A percentile compares a stretch with the other conserved stretches of the same genome.
phyloP scores from a whole-genome alignment of 2,329 filamentous ascomycete species.

The Ploettnerulaceae sp. region DNA sequence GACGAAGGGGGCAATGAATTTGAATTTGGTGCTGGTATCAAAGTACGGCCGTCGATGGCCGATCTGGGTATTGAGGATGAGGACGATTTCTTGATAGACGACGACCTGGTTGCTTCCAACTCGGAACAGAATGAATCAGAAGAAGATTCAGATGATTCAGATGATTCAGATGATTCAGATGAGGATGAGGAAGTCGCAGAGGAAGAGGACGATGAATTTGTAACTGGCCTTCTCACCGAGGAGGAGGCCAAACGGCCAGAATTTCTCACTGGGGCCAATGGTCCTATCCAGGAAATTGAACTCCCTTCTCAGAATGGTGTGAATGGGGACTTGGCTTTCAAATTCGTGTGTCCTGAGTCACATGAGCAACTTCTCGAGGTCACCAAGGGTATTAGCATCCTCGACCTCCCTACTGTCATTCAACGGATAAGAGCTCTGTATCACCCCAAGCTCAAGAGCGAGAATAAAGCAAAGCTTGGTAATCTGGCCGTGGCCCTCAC shows the following conservation, averaged over 20 bases:
- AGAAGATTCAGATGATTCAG: conserved; percentile 46
- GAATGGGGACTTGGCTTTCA: conserved; percentile 65
- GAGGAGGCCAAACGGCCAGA: conserved; percentile 50
- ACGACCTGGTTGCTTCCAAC: conserved; percentile 78
- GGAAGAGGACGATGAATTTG: conserved; percentile 64
- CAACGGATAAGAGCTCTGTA: conserved; percentile 90
- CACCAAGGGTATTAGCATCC: conserved; percentile 53
- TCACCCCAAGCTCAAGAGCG: conserved; percentile 76
- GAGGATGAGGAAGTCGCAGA: conserved; percentile 40
- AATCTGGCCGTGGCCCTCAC: conserved; percentile 63
- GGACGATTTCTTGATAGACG: conserved; percentile 88
- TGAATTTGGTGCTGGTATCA: conserved; percentile 56
- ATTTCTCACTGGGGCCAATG: conserved; percentile 43
- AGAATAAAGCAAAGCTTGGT: conserved; percentile 78
- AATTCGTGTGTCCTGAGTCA: conserved; percentile 77
- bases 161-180: too few relatives aligned
- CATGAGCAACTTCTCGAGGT: conserved; percentile 68
- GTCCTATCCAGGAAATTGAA: conserved; percentile 42
- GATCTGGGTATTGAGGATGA: conserved; percentile 82
- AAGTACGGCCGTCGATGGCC: conserved; percentile 40
- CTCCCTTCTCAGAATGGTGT: conserved; percentile 30
- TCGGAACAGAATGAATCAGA: conserved; percentile 60
- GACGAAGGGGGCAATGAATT: conserved; percentile 49
- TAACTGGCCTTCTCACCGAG: conserved; percentile 60
- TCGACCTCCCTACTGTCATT: conserved; percentile 71